These are phyloP conservation scores for Ramularia collo-cygni DNA, from an alignment of 2,329 filamentous ascomycete genomes.

Conservation along the genomic window DNA sequence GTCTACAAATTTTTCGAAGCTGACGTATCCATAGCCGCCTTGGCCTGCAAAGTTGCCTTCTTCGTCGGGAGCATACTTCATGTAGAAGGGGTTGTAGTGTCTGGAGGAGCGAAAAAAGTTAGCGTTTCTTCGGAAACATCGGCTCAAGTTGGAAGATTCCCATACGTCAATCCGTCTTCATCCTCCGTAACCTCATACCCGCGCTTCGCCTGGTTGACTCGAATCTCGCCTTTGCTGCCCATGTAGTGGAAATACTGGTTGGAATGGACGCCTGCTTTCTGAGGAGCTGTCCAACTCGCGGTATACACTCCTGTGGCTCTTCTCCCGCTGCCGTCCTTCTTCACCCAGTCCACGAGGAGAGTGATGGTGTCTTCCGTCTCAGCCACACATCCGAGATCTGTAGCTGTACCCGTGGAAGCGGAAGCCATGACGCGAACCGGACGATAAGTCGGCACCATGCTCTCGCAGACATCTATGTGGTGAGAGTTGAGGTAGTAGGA, in stretches of 20 bases:
- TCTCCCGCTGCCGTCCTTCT: constrained; percentile 59
- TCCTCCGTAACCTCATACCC: constrained; percentile 95
- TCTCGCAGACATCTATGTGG: constrained; percentile 88
- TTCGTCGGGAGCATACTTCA: constrained; percentile 26
- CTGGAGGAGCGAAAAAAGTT: no score
- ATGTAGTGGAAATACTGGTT: constrained; percentile 98
- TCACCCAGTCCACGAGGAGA: constrained; percentile 80
- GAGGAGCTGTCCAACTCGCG: constrained; percentile 88
- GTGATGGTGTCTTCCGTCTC: constrained; percentile 92
- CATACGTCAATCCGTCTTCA: constrained; percentile 63
- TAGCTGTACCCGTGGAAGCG: constrained; percentile 71
- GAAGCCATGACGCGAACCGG: constrained; percentile 74
- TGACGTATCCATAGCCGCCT: constrained; percentile 86
- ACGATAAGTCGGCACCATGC: constrained; percentile 70
- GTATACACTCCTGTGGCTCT: constrained; percentile 85
- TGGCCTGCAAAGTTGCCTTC: constrained; percentile 91
- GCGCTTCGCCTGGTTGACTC: constrained; percentile 86
- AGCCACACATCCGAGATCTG: constrained; percentile 67
- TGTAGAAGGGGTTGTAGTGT: constrained; percentile 61
- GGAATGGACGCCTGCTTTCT: constrained; percentile 88
- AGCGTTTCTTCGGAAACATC: no score
- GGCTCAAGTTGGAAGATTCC: no score
- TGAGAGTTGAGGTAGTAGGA: constrained; percentile 95
- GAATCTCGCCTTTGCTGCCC: constrained; percentile 73
- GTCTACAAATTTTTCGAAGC: constrained; percentile 93